Evolutionary conservation across 371 early-diverging fungal species (phyloP).

Genomic region (Mortierella sp.): DNA sequence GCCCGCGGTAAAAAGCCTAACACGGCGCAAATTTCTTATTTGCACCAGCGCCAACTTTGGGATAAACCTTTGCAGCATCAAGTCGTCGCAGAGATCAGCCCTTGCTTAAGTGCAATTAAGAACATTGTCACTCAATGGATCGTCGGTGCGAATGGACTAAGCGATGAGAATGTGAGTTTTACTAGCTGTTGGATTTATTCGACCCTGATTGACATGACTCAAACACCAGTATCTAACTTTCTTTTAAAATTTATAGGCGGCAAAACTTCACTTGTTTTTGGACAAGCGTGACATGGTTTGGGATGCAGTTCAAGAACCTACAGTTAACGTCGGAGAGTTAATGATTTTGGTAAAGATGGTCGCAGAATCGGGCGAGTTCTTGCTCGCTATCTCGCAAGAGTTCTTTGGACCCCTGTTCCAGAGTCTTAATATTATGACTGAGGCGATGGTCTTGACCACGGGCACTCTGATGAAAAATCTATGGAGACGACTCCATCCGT

Average conservation of each 20-base stretch:
- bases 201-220: not conserved
- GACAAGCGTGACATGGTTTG: slow-evolving; percentile 73
- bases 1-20: slow-evolving; percentile 54
- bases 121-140: slow-evolving; percentile 46
- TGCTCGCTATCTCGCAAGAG: slow-evolving; percentile 32
- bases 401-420: slow-evolving; percentile 46
- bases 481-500: slow-evolving; percentile 74
- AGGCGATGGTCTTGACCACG: slow-evolving; percentile 56
- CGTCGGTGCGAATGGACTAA: slow-evolving; percentile 44
- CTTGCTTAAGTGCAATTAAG: slow-evolving; percentile 49
- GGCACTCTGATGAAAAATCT: slow-evolving; percentile 72
- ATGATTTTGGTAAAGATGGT: slow-evolving; percentile 65
- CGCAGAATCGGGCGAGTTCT: slow-evolving; percentile 48
- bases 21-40: slow-evolving; percentile 48
- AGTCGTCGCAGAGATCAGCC: slow-evolving; percentile 54
- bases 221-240: not conserved
- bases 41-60: slow-evolving; percentile 51
- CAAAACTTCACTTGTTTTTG: slow-evolving; percentile 62
- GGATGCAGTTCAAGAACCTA: slow-evolving; percentile 61
- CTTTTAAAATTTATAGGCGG: slow-evolving; percentile 26
- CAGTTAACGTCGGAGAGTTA: slow-evolving; percentile 69
- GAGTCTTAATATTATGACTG: slow-evolving; percentile 35
- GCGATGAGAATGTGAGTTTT: slow-evolving; percentile 45
- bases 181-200: not conserved
- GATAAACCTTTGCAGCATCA: slow-evolving; percentile 56